Evolutionary conservation across 148 eudicot species (phyloP).

Genomic region (Cornus kousa): DNA sequence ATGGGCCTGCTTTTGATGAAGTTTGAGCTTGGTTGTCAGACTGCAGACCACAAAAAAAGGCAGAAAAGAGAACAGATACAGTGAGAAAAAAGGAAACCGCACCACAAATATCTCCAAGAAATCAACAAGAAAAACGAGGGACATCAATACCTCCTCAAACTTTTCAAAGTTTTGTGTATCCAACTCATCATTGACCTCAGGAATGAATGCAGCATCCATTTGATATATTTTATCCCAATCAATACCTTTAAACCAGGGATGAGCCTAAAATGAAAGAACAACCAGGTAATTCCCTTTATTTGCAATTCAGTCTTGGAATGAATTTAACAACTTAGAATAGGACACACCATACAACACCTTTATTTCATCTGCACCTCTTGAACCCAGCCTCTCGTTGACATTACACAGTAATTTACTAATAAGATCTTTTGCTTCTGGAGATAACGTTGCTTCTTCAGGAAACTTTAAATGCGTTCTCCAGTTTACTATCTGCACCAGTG

Average conservation of each 20-base stretch:
- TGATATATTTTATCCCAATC: conserved; percentile 86
- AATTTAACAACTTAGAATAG: conserved; percentile 32
- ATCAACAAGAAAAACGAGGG: conserved; percentile 4
- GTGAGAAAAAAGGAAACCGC: background rate
- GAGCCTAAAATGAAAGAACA: conserved; percentile 43
- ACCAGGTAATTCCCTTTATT: conserved; percentile 6
- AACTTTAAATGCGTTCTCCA: conserved; percentile 92
- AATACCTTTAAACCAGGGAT: conserved; percentile 75
- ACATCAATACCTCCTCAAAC: conserved; percentile 74
- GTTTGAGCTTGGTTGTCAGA: conserved; percentile 51
- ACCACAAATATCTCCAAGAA: conserved; percentile 1
- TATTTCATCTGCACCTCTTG: conserved; percentile 88
- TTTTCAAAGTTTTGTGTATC: conserved; percentile 98
- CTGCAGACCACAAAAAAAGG: conserved; percentile 34
- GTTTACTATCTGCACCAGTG: conserved; percentile 70
- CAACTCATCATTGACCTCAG: conserved; percentile 92
- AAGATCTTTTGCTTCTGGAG: conserved; percentile 86
- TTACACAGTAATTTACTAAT: conserved; percentile 81
- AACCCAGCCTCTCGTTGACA: conserved; percentile 86
- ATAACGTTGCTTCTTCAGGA: conserved; percentile 86
- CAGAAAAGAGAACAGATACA: conserved; percentile 9
- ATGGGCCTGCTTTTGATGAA: conserved; percentile 83
- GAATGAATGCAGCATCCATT: conserved; percentile 94
- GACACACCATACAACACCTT: conserved; percentile 81
- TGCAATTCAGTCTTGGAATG: background rate